These are phyloP conservation scores for Alternaria atra DNA, from an alignment of 2,329 filamentous ascomycete genomes.

Conservation along the genomic window DNA sequence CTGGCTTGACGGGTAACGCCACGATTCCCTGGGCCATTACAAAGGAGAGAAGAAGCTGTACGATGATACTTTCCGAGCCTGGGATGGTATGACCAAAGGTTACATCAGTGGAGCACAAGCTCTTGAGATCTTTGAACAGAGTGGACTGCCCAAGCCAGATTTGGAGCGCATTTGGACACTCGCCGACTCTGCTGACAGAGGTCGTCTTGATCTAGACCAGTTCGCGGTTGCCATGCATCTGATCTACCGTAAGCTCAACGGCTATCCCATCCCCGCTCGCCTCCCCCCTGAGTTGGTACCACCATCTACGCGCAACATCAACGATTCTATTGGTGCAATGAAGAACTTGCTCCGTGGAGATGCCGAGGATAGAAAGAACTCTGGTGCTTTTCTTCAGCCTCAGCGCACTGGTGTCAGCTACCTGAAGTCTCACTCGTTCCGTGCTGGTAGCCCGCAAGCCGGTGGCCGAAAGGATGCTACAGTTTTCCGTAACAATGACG, in stretches of 20 bases:
- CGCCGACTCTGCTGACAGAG: slow-evolving; percentile 92
- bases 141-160: slow-evolving; percentile 88
- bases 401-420: slow-evolving; percentile 99
- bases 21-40: slow-evolving; percentile 98
- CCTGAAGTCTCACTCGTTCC: slow-evolving; percentile 93
- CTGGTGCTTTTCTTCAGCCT: slow-evolving; percentile 87
- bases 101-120: slow-evolving; percentile 91
- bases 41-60: slow-evolving; percentile 99
- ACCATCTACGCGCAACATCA: slow-evolving; percentile 92
- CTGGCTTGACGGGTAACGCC: slow-evolving; percentile 89
- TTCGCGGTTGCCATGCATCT: slow-evolving; percentile 99
- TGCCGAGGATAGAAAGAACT: slow-evolving; percentile 87
- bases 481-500: slow-evolving; percentile 95
- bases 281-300: slow-evolving; percentile 92
- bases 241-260: slow-evolving; percentile 96
- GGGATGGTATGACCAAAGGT: slow-evolving; percentile 94
- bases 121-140: slow-evolving; percentile 97
- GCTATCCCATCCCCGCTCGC: slow-evolving; percentile 87
- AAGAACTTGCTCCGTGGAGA: slow-evolving; percentile 90
- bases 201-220: slow-evolving; percentile 92
- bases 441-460: slow-evolving; percentile 66
- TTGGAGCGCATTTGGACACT: slow-evolving; percentile 95
- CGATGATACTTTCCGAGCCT: slow-evolving; percentile 91
- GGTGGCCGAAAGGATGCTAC: slow-evolving; percentile 88
- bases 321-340: slow-evolving; percentile 89